phyloP scores from a whole-genome alignment of 1,284 basidiomycete species.

The Gomphus sp. region DNA sequence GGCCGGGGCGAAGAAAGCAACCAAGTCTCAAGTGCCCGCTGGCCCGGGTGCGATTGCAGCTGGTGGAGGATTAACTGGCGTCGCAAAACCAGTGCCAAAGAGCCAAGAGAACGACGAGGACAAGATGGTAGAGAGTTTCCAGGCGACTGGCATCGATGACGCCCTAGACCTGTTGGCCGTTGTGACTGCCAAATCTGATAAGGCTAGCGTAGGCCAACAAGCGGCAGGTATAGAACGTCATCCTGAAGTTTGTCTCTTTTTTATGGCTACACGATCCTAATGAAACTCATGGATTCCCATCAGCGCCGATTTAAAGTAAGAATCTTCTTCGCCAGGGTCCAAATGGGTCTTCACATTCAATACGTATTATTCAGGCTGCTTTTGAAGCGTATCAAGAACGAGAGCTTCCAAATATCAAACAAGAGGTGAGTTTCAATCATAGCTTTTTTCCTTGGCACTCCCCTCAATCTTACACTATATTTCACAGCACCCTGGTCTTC shows the following conservation, averaged over 20 bases:
- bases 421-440: constrained; percentile 41
- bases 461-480: neutral
- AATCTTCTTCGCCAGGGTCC: neutral
- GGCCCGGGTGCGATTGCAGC: constrained; percentile 74
- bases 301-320: constrained; percentile 78
- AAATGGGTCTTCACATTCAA: neutral
- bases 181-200: constrained; percentile 88
- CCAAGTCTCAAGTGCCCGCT: constrained; percentile 36
- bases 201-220: constrained; percentile 76
- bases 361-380: constrained; percentile 49
- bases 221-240: constrained; percentile 86
- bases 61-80: constrained; percentile 37
- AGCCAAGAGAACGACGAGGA: constrained; percentile 1
- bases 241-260: constrained; percentile 67
- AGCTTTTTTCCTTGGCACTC: constrained; percentile 10
- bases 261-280: constrained; percentile 4
- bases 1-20: constrained; percentile 49
- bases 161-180: constrained; percentile 85
- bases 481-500: constrained; percentile 66
- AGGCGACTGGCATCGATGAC: constrained; percentile 87
- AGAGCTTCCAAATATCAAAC: constrained; percentile 70
- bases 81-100: neutral
- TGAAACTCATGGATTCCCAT: constrained; percentile 7
- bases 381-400: constrained; percentile 90
- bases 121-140: constrained; percentile 57